Evolutionary conservation across 768 basidiomycete species (phyloP).

Genomic region (Lactarius deliciosus): DNA sequence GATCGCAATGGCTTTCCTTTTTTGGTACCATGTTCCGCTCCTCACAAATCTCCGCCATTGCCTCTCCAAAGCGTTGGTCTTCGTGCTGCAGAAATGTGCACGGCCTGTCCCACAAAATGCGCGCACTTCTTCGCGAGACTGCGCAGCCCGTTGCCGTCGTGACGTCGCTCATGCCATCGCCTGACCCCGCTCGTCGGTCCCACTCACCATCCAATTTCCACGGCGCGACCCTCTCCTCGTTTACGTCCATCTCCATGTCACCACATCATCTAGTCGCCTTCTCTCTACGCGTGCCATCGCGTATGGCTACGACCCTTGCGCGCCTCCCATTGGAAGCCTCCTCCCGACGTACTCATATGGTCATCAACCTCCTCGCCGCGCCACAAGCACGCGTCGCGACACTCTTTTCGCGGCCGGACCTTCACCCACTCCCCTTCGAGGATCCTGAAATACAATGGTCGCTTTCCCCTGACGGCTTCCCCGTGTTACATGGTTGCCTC

Average conservation of each 20-base stretch:
- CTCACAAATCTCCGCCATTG: slow-evolving; percentile 1
- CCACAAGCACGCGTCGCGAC: slow-evolving; percentile 61
- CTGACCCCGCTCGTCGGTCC: neutral
- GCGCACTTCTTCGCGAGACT: slow-evolving; percentile 65
- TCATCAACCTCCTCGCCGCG: slow-evolving; percentile 78
- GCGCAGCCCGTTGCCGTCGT: slow-evolving; percentile 88
- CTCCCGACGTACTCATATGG: slow-evolving; percentile 50
- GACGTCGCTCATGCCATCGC: slow-evolving; percentile 58
- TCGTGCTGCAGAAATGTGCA: slow-evolving; percentile 1
- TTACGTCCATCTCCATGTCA: slow-evolving; percentile 88
- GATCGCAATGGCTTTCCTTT: neutral
- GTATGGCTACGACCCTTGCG: slow-evolving; percentile 68
- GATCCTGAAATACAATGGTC: slow-evolving; percentile 40
- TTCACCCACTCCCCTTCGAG: slow-evolving; percentile 60
- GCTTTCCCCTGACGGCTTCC: slow-evolving; percentile 54
- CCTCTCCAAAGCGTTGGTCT: slow-evolving; percentile 5
- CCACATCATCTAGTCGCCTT: slow-evolving; percentile 88
- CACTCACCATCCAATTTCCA: slow-evolving; percentile 48
- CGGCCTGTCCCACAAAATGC: slow-evolving; percentile 37
- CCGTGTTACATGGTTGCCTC: slow-evolving; percentile 56
- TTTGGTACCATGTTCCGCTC: neutral
- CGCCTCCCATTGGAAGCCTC: slow-evolving; percentile 33
- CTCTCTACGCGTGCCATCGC: slow-evolving; percentile 84
- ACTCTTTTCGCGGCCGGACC: slow-evolving; percentile 71
- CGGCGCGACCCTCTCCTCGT: slow-evolving; percentile 92